A percentile compares a stretch with the other conserved stretches of the same genome.
phyloP scores from a whole-genome alignment of 176 grass and related monocot genomes.

The Paspalum notatum region DNA sequence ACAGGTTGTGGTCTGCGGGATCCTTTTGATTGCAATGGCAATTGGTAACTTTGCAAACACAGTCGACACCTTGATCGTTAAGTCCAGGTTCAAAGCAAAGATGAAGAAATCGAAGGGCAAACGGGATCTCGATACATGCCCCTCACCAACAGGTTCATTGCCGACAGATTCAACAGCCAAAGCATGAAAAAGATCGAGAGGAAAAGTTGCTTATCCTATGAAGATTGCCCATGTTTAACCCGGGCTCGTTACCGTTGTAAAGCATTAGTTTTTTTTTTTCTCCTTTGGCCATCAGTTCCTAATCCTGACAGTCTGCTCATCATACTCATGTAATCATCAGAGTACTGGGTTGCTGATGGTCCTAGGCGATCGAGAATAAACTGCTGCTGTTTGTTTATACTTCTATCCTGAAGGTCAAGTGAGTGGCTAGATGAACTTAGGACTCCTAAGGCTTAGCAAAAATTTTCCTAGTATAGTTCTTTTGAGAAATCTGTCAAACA shows the following conservation, averaged over 20 bases:
- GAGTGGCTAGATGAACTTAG: constrained; percentile 44
- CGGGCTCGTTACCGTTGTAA: constrained; percentile 47
- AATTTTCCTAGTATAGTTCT: constrained; percentile 42
- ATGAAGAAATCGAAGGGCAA: constrained; percentile 79
- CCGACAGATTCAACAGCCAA: constrained; percentile 34
- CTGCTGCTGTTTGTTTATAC: constrained; percentile 35
- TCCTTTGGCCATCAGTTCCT: constrained; percentile 35
- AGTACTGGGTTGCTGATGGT: constrained; percentile 41
- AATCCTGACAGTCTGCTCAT: constrained; percentile 24
- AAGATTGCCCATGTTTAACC: constrained; percentile 36
- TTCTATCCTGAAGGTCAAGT: constrained; percentile 26
- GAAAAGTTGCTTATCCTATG: constrained; percentile 3
- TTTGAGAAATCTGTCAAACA: constrained; percentile 33
- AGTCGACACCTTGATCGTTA: constrained; percentile 78
- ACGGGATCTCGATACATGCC: constrained; percentile 54
- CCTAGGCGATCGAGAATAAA: constrained; percentile 55
- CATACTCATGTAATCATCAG: constrained; percentile 34
- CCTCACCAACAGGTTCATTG: constrained; percentile 39
- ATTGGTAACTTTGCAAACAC: constrained; percentile 89
- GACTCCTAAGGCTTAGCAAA: constrained; percentile 43
- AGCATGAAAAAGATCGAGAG: constrained; percentile 28
- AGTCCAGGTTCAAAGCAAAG: constrained; percentile 88
- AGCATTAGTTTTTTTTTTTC: constrained; percentile 42
- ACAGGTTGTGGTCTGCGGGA: constrained; percentile 79
- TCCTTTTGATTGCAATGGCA: constrained; percentile 90